These are phyloP conservation scores for Xylaria arbuscula DNA, from an alignment of 2,329 filamentous ascomycete species.

Conservation along the genomic window DNA sequence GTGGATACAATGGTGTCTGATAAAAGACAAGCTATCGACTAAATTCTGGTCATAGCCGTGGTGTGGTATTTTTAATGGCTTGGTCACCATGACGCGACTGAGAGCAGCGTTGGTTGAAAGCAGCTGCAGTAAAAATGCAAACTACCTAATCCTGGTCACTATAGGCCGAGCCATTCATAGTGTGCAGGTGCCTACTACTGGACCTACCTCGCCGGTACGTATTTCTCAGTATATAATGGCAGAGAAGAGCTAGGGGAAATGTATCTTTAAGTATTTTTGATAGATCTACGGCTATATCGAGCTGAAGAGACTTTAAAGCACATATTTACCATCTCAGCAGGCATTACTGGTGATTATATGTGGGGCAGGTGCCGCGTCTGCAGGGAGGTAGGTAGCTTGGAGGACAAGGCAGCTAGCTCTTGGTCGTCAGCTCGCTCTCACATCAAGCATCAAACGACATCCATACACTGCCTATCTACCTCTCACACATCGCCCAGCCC, in stretches of 20 bases:
- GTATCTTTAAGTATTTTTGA: not conserved
- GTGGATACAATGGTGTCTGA: not conserved
- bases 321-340: not conserved
- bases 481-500: slow-evolving; percentile 3
- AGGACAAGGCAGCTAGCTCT: slow-evolving; percentile 47
- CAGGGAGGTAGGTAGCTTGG: not conserved
- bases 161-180: not conserved
- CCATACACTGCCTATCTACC: not conserved
- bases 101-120: slow-evolving; percentile 14
- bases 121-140: slow-evolving; percentile 25
- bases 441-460: slow-evolving; percentile 25
- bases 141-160: slow-evolving; percentile 12
- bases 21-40: not conserved
- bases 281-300: not conserved
- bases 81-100: slow-evolving; percentile 26
- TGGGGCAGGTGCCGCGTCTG: slow-evolving; percentile 3
- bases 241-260: not conserved
- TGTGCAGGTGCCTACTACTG: not conserved
- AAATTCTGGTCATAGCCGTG: slow-evolving; percentile 13
- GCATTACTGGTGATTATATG: not conserved
- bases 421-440: slow-evolving; percentile 44
- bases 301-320: not conserved
- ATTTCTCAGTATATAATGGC: too few species aligned
- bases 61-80: not conserved
- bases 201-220: too few species aligned